phyloP scores from a whole-genome alignment of 2,329 filamentous ascomycete species.

The Metarhizium album region DNA sequence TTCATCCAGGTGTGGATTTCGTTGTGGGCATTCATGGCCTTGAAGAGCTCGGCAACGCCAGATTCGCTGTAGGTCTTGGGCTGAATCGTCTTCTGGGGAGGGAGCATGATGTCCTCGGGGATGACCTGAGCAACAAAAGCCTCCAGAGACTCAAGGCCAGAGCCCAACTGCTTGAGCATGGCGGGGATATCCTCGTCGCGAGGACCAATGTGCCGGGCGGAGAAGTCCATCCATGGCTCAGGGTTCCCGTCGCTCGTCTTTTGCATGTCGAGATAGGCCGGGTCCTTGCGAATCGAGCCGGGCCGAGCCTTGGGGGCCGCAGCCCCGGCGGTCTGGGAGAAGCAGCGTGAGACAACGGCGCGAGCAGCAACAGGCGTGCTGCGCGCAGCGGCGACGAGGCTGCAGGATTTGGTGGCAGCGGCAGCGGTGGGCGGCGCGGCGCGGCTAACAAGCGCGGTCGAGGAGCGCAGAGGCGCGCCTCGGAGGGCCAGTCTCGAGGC shows the following conservation, averaged over 20 bases:
- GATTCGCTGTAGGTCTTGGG: slow-evolving; percentile 43
- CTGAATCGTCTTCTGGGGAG: slow-evolving; percentile 20
- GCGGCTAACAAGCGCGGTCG: slow-evolving; percentile 8
- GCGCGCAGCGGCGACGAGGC: slow-evolving; percentile 4
- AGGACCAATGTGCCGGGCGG: slow-evolving; percentile 79
- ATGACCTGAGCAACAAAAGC: slow-evolving; percentile 79
- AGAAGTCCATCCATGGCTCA: slow-evolving; percentile 38
- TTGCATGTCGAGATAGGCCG: slow-evolving; percentile 14
- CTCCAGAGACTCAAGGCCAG: slow-evolving; percentile 62
- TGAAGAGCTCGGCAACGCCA: slow-evolving; percentile 14
- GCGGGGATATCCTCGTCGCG: slow-evolving; percentile 55
- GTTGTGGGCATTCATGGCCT: slow-evolving; percentile 29
- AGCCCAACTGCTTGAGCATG: slow-evolving; percentile 74
- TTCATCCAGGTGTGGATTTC: slow-evolving; percentile 56
- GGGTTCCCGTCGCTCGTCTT: slow-evolving; percentile 10
- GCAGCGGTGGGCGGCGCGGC: not conserved
- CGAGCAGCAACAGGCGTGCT: slow-evolving; percentile 5
- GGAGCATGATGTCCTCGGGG: slow-evolving; percentile 58
- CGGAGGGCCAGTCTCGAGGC: slow-evolving; percentile 17
- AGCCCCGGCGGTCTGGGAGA: slow-evolving; percentile 9
- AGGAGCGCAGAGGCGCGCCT: slow-evolving; percentile 12
- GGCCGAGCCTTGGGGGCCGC: slow-evolving; percentile 7
- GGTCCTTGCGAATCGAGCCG: slow-evolving; percentile 12
- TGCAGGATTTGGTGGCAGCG: not conserved
- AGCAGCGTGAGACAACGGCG: slow-evolving; percentile 6